Percentiles rank a stretch among this genome's conserved stretches.
Evolutionary conservation across 768 basidiomycete genomes (phyloP).

Genomic region (Kwoniella newhampshirensis): DNA sequence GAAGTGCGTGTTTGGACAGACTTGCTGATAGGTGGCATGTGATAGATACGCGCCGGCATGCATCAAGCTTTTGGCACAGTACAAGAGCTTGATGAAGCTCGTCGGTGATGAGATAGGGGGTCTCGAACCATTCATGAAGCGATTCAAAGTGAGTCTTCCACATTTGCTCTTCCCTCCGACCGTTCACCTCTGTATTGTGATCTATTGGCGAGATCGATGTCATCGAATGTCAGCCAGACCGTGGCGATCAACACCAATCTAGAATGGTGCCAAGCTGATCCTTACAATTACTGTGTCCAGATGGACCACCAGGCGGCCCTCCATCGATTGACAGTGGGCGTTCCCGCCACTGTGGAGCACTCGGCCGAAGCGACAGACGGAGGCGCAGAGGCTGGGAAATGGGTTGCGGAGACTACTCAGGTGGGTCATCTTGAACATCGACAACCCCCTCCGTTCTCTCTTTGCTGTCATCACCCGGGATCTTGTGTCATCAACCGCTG

Average conservation of each 20-base stretch:
- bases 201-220: too few species aligned
- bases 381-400: slow-evolving; percentile 89
- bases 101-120: slow-evolving; percentile 67
- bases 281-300: too few species aligned
- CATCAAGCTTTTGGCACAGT: slow-evolving; percentile 87
- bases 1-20: too few species aligned
- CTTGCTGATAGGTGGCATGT: background rate
- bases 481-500: too few species aligned
- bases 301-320: slow-evolving; percentile 93
- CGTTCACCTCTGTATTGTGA: too few species aligned
- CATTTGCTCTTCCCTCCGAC: too few species aligned
- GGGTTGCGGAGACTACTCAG: slow-evolving; percentile 97
- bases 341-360: slow-evolving; percentile 95
- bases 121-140: slow-evolving; percentile 86
- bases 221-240: too few species aligned
- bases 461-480: too few species aligned
- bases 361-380: slow-evolving; percentile 64
- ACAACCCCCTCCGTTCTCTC: too few species aligned
- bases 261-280: too few species aligned
- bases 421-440: too few species aligned
- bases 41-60: slow-evolving; percentile 95
- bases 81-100: slow-evolving; percentile 96
- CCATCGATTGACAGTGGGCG: slow-evolving; percentile 84
- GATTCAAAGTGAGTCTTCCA: slow-evolving; percentile 76
- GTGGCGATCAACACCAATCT: too few species aligned